phyloP scores from a whole-genome alignment of 1,139 yeast genomes.

The Dujonia santamariae region DNA sequence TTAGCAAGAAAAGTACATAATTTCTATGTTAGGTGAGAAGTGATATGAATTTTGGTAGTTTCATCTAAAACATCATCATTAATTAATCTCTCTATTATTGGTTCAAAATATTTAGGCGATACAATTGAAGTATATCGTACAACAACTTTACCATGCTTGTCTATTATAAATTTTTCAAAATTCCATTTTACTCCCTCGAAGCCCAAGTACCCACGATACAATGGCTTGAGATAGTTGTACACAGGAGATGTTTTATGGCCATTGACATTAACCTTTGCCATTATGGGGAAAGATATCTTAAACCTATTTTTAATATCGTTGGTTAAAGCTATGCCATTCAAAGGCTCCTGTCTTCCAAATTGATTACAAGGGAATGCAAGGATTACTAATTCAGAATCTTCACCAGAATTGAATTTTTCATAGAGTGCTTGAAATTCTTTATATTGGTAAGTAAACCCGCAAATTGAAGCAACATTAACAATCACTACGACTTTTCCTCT shows the following conservation, averaged over 20 bases:
- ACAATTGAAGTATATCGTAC: constrained; percentile 68
- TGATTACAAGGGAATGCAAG: constrained; percentile 47
- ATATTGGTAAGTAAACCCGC: constrained; percentile 46
- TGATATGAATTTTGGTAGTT: too few relatives aligned
- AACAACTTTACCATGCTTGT: constrained; percentile 68
- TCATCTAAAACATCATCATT: too few relatives aligned
- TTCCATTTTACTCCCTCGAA: constrained; percentile 89
- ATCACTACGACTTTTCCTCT: constrained; percentile 34
- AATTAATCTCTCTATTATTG: constrained; percentile 45
- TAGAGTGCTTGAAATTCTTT: constrained; percentile 31
- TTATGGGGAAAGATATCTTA: constrained; percentile 48
- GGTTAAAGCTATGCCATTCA: constrained; percentile 47
- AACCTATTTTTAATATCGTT: constrained; percentile 53
- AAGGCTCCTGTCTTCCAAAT: constrained; percentile 82
- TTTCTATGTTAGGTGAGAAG: too few relatives aligned
- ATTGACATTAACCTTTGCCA: constrained; percentile 36
- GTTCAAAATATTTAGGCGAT: constrained; percentile 59
- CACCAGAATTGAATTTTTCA: constrained; percentile 29
- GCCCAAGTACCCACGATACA: constrained; percentile 57
- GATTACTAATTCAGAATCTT: constrained; percentile 30
- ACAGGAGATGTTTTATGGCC: constrained; percentile 29
- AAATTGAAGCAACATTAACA: constrained; percentile 45
- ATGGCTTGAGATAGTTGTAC: constrained; percentile 28
- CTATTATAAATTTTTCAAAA: constrained; percentile 85
- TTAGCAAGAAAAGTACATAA: too few relatives aligned